A percentile compares a stretch with the other conserved stretches of the same genome.
These are phyloP conservation scores for Plenodomus tracheiphilus DNA, from an alignment of 2,329 filamentous ascomycete genomes.

Conservation along the genomic window DNA sequence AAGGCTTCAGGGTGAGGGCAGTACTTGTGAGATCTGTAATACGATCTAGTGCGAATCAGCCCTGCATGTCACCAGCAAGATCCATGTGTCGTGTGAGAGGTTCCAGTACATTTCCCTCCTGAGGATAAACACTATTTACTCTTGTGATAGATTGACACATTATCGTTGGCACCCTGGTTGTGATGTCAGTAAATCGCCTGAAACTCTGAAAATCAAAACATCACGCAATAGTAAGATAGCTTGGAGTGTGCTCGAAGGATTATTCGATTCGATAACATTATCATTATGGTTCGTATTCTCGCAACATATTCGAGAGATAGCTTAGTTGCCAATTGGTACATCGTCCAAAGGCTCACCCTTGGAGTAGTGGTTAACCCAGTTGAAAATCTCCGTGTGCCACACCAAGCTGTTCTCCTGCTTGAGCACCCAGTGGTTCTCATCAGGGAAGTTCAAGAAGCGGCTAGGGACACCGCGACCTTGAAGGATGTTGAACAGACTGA, in stretches of 20 bases:
- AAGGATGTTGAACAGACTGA: conserved; percentile 83
- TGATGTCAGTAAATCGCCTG: background rate
- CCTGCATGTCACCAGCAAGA: too few species aligned
- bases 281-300: background rate
- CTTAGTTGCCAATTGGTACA: conserved; percentile 34
- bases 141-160: too few species aligned
- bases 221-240: background rate
- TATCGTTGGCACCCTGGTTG: too few species aligned
- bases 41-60: too few species aligned
- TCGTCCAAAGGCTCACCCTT: conserved; percentile 36
- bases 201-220: background rate
- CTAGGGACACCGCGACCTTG: conserved; percentile 76
- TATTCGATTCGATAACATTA: background rate
- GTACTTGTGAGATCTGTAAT: too few species aligned
- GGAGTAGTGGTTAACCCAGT: conserved; percentile 45
- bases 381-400: conserved; percentile 70
- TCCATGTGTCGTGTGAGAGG: too few species aligned
- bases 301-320: background rate
- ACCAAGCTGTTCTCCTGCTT: conserved; percentile 88
- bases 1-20: background rate
- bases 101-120: too few species aligned
- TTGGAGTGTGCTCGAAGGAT: background rate
- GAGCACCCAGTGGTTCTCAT: conserved; percentile 79
- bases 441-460: conserved; percentile 78
- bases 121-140: too few species aligned